Conservation (phyloP, 208 protist species). For the Crithidia bombi region DNA sequence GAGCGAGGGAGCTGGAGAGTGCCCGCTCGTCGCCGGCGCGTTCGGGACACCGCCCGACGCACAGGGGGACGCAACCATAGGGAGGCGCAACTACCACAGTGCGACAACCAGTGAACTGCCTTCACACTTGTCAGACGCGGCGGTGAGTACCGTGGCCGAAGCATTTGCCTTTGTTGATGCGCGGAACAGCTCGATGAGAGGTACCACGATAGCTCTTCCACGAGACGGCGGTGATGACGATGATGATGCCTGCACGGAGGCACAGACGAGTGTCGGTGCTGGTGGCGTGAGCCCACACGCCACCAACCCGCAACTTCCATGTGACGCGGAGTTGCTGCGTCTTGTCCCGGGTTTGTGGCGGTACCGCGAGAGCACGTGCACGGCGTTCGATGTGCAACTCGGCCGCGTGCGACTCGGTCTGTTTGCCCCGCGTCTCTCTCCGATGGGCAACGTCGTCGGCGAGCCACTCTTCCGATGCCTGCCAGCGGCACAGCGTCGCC, state of each 20-base stretch:
- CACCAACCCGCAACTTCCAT: neutral
- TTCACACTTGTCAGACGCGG: neutral
- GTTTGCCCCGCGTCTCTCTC: slow-evolving; percentile 66
- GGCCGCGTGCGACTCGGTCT: slow-evolving; percentile 35
- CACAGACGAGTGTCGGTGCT: neutral
- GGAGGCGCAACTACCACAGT: neutral
- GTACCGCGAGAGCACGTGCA: slow-evolving; percentile 25
- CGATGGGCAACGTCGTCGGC: slow-evolving; percentile 51
- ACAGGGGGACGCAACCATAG: too few species aligned
- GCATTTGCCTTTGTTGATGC: slow-evolving; percentile 30
- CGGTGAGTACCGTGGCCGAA: slow-evolving; percentile 17
- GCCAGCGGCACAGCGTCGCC: slow-evolving; percentile 27
- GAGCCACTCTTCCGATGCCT: slow-evolving; percentile 66
- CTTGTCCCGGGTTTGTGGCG: slow-evolving; percentile 25
- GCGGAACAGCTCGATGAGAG: neutral
- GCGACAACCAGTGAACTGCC: neutral
- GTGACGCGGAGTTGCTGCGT: neutral
- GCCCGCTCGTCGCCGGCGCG: too few species aligned
- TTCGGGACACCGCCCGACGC: too few species aligned
- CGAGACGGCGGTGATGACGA: neutral
- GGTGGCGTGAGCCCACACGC: too few species aligned
- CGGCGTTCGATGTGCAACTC: slow-evolving; percentile 32
- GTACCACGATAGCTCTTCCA: neutral
- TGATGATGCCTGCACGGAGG: neutral
- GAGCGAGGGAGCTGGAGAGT: too few species aligned